Evolutionary conservation across 441 rosid genomes (phyloP).

Genomic region (Populus hybrid): DNA sequence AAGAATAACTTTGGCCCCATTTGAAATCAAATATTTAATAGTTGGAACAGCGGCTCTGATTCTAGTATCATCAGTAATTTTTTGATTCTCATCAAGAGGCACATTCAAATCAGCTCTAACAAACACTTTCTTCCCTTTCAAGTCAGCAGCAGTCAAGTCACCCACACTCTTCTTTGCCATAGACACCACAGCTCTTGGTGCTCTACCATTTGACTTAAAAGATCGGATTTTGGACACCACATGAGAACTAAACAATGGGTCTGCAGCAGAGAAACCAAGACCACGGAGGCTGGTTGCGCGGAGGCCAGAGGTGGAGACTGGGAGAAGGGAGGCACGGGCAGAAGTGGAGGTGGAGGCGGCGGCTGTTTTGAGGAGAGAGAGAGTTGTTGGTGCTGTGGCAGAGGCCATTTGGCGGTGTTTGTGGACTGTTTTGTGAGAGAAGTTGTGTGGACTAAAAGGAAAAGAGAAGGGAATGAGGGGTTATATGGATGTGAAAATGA

Average conservation of each 20-base stretch:
- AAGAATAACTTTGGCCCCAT: slow-evolving; percentile 75
- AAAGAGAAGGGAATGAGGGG: not conserved
- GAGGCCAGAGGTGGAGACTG: slow-evolving; percentile 28
- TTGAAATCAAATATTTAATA: slow-evolving; percentile 65
- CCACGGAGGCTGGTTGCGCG: slow-evolving; percentile 26
- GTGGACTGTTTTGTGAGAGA: not conserved
- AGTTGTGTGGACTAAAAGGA: not conserved
- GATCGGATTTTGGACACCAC: slow-evolving; percentile 44
- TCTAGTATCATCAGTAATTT: slow-evolving; percentile 71
- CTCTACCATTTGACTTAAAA: slow-evolving; percentile 23
- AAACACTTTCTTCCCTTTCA: slow-evolving; percentile 74
- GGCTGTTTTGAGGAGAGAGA: slow-evolving; percentile 55
- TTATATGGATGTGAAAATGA: slow-evolving; percentile 2
- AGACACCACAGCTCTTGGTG: slow-evolving; percentile 44
- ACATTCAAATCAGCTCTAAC: slow-evolving; percentile 76
- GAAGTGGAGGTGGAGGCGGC: slow-evolving; percentile 28
- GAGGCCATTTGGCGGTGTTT: slow-evolving; percentile 41
- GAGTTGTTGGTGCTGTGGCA: slow-evolving; percentile 50
- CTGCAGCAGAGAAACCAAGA: slow-evolving; percentile 56
- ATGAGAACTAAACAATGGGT: slow-evolving; percentile 40
- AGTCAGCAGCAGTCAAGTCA: slow-evolving; percentile 45
- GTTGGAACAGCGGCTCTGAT: slow-evolving; percentile 77
- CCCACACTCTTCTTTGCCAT: slow-evolving; percentile 78
- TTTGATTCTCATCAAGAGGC: slow-evolving; percentile 65
- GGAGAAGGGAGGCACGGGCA: slow-evolving; percentile 41